These are phyloP conservation scores for Grosmannia clavigera DNA, from an alignment of 2,329 filamentous ascomycete genomes.

Conservation along the genomic window DNA sequence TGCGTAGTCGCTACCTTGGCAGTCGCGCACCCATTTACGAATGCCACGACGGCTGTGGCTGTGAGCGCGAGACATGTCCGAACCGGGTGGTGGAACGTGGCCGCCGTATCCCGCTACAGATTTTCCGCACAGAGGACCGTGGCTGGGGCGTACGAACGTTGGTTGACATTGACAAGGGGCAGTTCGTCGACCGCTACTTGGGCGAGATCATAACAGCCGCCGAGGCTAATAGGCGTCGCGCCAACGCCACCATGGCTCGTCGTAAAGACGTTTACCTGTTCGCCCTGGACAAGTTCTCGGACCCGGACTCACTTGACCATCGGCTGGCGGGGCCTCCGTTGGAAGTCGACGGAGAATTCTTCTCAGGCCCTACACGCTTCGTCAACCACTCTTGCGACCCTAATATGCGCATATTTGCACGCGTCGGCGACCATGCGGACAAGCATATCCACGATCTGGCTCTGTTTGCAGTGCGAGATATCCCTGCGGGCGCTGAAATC, in stretches of 20 bases:
- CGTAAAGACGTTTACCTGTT: conserved; percentile 73
- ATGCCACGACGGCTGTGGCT: conserved; percentile 61
- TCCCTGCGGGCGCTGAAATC: conserved; percentile 53
- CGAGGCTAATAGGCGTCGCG: conserved; percentile 55
- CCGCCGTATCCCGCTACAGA: conserved; percentile 56
- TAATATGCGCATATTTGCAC: conserved; percentile 67
- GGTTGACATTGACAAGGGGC: conserved; percentile 52
- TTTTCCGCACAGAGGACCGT: conserved; percentile 60
- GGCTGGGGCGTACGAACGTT: conserved; percentile 67
- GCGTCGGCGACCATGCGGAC: conserved; percentile 65
- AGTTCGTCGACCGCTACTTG: conserved; percentile 71
- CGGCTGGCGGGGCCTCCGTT: conserved; percentile 43
- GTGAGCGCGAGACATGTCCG: conserved; percentile 44
- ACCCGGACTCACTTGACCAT: conserved; percentile 41
- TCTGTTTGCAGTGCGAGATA: conserved; percentile 58
- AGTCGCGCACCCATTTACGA: conserved; percentile 61
- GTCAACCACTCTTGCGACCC: conserved; percentile 76
- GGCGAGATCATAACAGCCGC: conserved; percentile 54
- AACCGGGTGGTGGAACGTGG: conserved; percentile 69
- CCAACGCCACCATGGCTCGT: conserved; percentile 37
- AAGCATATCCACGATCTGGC: conserved; percentile 64
- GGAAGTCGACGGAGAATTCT: conserved; percentile 60
- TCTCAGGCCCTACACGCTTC: conserved; percentile 67
- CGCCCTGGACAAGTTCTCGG: conserved; percentile 66
- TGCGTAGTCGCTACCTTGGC: conserved; percentile 38